Conservation (phyloP, 2,329 filamentous ascomycete genomes). For the Apiospora phragmitis region DNA sequence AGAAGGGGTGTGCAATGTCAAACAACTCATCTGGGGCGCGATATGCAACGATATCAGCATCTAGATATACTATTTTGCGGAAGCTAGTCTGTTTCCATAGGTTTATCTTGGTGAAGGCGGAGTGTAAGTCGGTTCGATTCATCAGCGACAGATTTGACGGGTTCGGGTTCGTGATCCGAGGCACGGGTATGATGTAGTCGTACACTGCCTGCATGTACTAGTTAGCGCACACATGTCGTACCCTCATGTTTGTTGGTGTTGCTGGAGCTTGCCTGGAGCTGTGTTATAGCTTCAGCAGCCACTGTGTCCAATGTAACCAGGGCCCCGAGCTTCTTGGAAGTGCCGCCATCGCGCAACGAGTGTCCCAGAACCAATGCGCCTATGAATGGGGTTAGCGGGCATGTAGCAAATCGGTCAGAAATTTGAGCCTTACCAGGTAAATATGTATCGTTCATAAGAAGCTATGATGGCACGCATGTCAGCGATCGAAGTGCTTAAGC, state of each 20-base stretch:
- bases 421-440: slow-evolving; percentile 70
- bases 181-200: slow-evolving; percentile 85
- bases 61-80: slow-evolving; percentile 89
- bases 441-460: slow-evolving; percentile 89
- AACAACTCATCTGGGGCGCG: slow-evolving; percentile 93
- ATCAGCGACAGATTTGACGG: slow-evolving; percentile 87
- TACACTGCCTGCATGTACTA: slow-evolving; percentile 66
- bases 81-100: slow-evolving; percentile 92
- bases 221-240: slow-evolving; percentile 7
- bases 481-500: slow-evolving; percentile 42
- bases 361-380: slow-evolving; percentile 92
- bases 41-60: slow-evolving; percentile 90
- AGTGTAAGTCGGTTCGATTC: slow-evolving; percentile 86
- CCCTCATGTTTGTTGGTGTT: not conserved
- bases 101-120: slow-evolving; percentile 94
- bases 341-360: slow-evolving; percentile 88
- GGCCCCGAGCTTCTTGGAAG: slow-evolving; percentile 81
- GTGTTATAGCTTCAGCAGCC: slow-evolving; percentile 70
- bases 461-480: slow-evolving; percentile 50
- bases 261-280: slow-evolving; percentile 66
- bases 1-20: slow-evolving; percentile 58
- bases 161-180: slow-evolving; percentile 72
- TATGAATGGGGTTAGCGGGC: slow-evolving; percentile 38
- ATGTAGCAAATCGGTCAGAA: slow-evolving; percentile 16
- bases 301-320: slow-evolving; percentile 81